Percentiles rank a stretch among this genome's conserved stretches.
Conservation (phyloP, 345 rosid genomes). For the Combretum micranthum region DNA sequence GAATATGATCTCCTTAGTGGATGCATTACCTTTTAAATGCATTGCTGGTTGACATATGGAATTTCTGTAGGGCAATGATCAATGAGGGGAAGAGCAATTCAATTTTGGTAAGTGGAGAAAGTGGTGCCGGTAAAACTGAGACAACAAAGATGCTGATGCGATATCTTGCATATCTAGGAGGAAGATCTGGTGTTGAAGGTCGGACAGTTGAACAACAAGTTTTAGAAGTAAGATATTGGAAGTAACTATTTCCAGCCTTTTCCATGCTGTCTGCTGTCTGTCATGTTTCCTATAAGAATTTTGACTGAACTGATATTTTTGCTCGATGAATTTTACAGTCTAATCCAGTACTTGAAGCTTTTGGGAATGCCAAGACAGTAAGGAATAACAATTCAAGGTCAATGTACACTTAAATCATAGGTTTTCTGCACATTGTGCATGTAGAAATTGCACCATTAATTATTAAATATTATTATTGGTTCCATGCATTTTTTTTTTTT, state of each 20-base stretch:
- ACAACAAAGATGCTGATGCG: constrained; percentile 99
- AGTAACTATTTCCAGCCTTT: constrained; percentile 6
- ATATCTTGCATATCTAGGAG: constrained; percentile 96
- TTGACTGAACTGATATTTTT: neutral
- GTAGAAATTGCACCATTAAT: neutral
- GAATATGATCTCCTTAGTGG: constrained; percentile 14
- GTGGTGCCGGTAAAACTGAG: constrained; percentile 99
- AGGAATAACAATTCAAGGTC: constrained; percentile 99
- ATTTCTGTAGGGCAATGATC: constrained; percentile 75
- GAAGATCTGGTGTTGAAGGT: constrained; percentile 99
- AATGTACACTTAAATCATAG: constrained; percentile 7
- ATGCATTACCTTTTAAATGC: constrained; percentile 5
- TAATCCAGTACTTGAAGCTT: constrained; percentile 99
- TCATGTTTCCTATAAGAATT: neutral
- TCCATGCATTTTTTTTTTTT: neutral
- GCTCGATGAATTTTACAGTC: constrained; percentile 41
- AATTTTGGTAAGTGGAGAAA: constrained; percentile 99
- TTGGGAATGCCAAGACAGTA: constrained; percentile 98
- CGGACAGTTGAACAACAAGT: constrained; percentile 99
- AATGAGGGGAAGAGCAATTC: constrained; percentile 99
- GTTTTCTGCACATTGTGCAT: constrained; percentile 6
- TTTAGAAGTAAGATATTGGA: constrained; percentile 66
- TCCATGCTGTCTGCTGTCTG: constrained; percentile 5
- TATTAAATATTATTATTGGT: neutral
- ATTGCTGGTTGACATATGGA: constrained; percentile 23